Conservation (phyloP, 306 rosid genomes). For the Sicyos baderoa region DNA sequence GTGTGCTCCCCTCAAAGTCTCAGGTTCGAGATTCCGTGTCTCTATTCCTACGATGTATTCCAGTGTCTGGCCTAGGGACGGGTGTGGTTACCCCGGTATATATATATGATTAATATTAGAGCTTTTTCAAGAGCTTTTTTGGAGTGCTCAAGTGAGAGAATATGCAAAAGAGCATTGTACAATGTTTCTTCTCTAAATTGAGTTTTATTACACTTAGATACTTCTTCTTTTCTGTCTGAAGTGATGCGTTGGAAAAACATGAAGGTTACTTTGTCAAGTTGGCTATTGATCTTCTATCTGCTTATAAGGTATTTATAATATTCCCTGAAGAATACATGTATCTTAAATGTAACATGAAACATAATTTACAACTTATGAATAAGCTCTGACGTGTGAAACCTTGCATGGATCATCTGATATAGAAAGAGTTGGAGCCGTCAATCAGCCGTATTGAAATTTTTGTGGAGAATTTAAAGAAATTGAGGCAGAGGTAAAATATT, state of each 20-base stretch:
- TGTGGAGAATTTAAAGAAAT: constrained; percentile 69
- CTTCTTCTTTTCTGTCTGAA: constrained; percentile 32
- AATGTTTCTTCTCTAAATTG: neutral
- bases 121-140: neutral
- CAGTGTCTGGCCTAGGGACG: too few relatives aligned
- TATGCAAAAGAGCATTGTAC: neutral
- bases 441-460: constrained; percentile 52
- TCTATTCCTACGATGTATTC: too few relatives aligned
- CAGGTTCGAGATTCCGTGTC: too few relatives aligned
- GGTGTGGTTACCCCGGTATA: too few relatives aligned
- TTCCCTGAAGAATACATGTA: constrained; percentile 9
- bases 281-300: constrained; percentile 59
- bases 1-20: too few relatives aligned
- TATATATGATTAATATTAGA: neutral
- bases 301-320: constrained; percentile 55
- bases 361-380: neutral
- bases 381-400: neutral
- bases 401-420: constrained; percentile 27
- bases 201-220: constrained; percentile 5
- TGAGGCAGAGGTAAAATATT: constrained; percentile 52
- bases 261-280: constrained; percentile 75
- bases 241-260: constrained; percentile 83
- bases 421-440: constrained; percentile 87
- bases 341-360: neutral
- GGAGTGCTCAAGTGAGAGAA: neutral